These are phyloP conservation scores for Phlebiopsis gigantea DNA, from an alignment of 768 basidiomycete species.

Conservation along the genomic window DNA sequence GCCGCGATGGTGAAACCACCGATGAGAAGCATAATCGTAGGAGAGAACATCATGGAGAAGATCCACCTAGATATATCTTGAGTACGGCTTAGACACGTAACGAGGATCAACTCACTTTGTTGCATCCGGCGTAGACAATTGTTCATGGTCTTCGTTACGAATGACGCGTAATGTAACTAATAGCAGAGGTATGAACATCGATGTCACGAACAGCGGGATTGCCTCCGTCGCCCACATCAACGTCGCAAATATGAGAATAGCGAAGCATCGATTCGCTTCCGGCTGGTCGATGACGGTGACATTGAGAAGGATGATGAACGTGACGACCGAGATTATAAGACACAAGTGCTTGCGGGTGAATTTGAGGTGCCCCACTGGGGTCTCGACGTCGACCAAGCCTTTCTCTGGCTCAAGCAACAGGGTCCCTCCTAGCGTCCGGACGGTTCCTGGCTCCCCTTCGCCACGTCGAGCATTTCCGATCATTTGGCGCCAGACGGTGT, in stretches of 20 bases:
- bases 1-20: constrained; percentile 98
- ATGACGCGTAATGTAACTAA: constrained; percentile 84
- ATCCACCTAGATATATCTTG: constrained; percentile 54
- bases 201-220: constrained; percentile 97
- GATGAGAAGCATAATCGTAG: constrained; percentile 97
- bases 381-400: constrained; percentile 40
- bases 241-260: constrained; percentile 84
- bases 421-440: constrained; percentile 19
- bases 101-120: constrained; percentile 59
- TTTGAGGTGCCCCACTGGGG: constrained; percentile 61
- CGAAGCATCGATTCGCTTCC: constrained; percentile 87
- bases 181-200: constrained; percentile 81
- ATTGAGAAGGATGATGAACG: constrained; percentile 61
- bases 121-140: constrained; percentile 59
- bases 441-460: constrained; percentile 26
- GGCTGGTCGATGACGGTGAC: constrained; percentile 35
- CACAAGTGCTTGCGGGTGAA: constrained; percentile 61
- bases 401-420: constrained; percentile 42
- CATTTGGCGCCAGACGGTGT: constrained; percentile 98
- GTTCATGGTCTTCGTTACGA: constrained; percentile 51
- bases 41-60: constrained; percentile 94
- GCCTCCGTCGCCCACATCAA: constrained; percentile 98
- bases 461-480: constrained; percentile 77
- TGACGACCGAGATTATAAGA: constrained; percentile 46
- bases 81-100: background rate